These are phyloP conservation scores for Wallacemonas sp. DNA, from an alignment of 208 protist genomes.

Conservation along the genomic window DNA sequence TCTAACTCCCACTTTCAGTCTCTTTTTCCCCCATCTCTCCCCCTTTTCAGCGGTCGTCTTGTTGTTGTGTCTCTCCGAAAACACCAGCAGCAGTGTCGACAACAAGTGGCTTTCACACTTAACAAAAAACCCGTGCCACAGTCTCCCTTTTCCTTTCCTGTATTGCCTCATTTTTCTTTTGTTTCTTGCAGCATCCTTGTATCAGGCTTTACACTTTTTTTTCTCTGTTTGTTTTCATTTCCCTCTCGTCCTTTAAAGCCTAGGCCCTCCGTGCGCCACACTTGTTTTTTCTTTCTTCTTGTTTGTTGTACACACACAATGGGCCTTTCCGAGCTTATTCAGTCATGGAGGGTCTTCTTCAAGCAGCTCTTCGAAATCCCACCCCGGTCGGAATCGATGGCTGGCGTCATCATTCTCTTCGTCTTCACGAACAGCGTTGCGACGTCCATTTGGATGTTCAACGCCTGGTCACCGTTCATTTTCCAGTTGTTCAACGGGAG, in stretches of 20 bases:
- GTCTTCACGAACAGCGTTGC: slow-evolving; percentile 76
- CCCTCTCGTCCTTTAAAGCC: not conserved
- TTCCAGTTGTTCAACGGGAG: slow-evolving; percentile 51
- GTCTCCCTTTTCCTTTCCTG: too few relatives aligned
- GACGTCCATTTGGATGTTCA: slow-evolving; percentile 75
- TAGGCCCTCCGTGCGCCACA: not conserved
- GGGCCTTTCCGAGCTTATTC: not conserved
- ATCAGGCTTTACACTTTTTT: slow-evolving; percentile 13
- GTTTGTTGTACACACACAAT: too few relatives aligned
- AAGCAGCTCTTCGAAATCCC: slow-evolving; percentile 21
- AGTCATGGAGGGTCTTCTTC: slow-evolving; percentile 3
- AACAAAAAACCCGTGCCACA: too few relatives aligned
- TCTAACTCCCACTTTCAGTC: too few relatives aligned
- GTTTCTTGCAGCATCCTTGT: slow-evolving; percentile 18
- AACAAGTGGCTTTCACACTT: too few relatives aligned
- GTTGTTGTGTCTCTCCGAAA: too few relatives aligned
- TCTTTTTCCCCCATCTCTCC: too few relatives aligned
- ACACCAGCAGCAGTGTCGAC: too few relatives aligned
- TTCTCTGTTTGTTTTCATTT: slow-evolving; percentile 16
- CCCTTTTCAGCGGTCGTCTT: too few relatives aligned
- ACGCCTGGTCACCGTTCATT: slow-evolving; percentile 71
- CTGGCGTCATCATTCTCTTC: slow-evolving; percentile 64
- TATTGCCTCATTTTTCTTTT: slow-evolving; percentile 9
- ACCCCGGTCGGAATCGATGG: slow-evolving; percentile 43
- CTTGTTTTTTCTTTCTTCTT: not conserved